Evolutionary conservation across 164 flowering plant species (phyloP).

Genomic region (Echeveria elegans): DNA sequence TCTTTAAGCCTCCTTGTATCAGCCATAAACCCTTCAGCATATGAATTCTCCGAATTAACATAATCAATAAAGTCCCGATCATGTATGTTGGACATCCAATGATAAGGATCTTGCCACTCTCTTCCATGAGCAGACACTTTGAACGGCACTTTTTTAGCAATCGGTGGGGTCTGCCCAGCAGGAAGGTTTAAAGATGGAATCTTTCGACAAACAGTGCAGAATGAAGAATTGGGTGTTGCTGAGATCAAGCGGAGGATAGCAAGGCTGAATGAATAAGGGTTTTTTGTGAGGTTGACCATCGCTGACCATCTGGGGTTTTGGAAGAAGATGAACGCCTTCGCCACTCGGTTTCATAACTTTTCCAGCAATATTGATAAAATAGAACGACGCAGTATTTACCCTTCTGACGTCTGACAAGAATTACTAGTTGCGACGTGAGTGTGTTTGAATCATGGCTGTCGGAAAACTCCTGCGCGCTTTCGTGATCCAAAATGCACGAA

Average conservation of each 20-base stretch:
- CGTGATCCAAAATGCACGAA: background rate
- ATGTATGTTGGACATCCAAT: conserved; percentile 69
- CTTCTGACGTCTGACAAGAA: too few relatives aligned
- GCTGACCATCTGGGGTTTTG: conserved; percentile 8
- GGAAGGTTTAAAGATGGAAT: conserved; percentile 17
- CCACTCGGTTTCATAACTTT: background rate
- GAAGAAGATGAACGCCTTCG: conserved; percentile 14
- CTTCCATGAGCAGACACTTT: conserved; percentile 49
- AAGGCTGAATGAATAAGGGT: conserved; percentile 11
- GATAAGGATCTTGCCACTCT: conserved; percentile 72
- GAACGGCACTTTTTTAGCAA: conserved; percentile 63
- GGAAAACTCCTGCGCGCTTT: background rate
- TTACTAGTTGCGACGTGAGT: too few relatives aligned
- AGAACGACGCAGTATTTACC: background rate
- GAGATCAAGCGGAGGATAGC: conserved; percentile 11
- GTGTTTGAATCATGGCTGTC: background rate
- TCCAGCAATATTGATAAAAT: too few relatives aligned
- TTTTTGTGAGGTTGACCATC: conserved; percentile 9
- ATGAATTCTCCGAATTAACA: conserved; percentile 52
- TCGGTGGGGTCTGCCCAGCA: conserved; percentile 31
- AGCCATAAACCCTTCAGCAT: conserved; percentile 72
- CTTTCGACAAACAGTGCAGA: conserved; percentile 32
- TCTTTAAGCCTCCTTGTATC: conserved; percentile 45
- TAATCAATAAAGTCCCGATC: conserved; percentile 66
- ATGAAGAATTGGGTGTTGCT: conserved; percentile 16